Evolutionary conservation across 2,329 filamentous ascomycete genomes (phyloP).

Genomic region (Zymoseptoria crescenta): DNA sequence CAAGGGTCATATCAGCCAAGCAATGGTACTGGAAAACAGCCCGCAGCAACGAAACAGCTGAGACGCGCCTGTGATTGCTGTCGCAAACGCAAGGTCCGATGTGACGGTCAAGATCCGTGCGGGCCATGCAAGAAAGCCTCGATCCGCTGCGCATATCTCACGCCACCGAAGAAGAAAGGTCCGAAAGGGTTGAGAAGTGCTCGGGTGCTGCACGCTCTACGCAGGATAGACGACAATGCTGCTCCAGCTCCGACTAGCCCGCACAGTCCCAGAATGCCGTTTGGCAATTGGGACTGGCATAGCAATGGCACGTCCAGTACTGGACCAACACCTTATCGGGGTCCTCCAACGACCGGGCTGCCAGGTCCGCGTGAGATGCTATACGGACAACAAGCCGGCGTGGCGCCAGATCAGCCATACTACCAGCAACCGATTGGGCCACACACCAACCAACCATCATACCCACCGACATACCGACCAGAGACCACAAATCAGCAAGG

Average conservation of each 20-base stretch:
- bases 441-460: slow-evolving; percentile 2
- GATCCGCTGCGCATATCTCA: slow-evolving; percentile 30
- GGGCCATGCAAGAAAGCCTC: slow-evolving; percentile 29
- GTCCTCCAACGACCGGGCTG: background rate
- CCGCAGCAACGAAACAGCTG: slow-evolving; percentile 17
- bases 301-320: slow-evolving; percentile 9
- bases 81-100: slow-evolving; percentile 30
- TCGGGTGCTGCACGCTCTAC: slow-evolving; percentile 28
- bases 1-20: slow-evolving; percentile 5
- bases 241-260: slow-evolving; percentile 19
- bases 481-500: slow-evolving; percentile 2
- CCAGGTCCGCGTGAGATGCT: slow-evolving; percentile 2
- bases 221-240: slow-evolving; percentile 27
- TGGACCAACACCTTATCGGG: slow-evolving; percentile 6
- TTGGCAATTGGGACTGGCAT: slow-evolving; percentile 26
- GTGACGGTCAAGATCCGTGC: slow-evolving; percentile 29
- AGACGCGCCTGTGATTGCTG: slow-evolving; percentile 32
- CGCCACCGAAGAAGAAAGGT: slow-evolving; percentile 31
- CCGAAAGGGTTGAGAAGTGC: slow-evolving; percentile 30
- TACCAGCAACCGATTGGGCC: slow-evolving; percentile 12
- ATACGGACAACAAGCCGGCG: slow-evolving; percentile 13
- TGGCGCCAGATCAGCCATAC: slow-evolving; percentile 20
- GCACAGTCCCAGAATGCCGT: slow-evolving; percentile 18
- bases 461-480: slow-evolving; percentile 2
- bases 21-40: slow-evolving; percentile 1